Base-by-base conservation (phyloP, 352 stramenopile species). In the Phytophthora syringae region DNA sequence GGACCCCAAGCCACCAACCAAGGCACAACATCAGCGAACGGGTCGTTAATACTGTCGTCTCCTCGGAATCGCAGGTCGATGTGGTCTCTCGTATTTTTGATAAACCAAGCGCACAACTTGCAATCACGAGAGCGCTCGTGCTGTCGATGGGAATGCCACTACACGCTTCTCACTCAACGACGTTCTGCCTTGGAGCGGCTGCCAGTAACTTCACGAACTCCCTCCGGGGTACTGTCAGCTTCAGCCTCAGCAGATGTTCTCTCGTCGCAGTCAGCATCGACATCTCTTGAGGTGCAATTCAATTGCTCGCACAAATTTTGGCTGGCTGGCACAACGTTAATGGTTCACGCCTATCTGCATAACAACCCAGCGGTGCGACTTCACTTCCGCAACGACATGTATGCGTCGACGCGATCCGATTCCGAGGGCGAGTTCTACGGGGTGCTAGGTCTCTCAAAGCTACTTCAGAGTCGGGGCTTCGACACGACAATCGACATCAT, bases 101-200 rank as follows among this genome's bases (percentile, higher is more conserved):
- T 92, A 5, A 89, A 86, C 56, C 80, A 90, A 48, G 78, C 76
- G 9, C 80, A 92, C 54, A 73, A 89, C 59, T 53, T 92, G 44
- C 68, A 86, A 16, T 86, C 78, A 7, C 73, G 80, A 18, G 74
- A 90, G 49, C 79, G 75, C 4, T 66, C 80, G 1, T 89, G 78
- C 24, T 82, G 80, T 68, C 78, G 81, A 20, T 92, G 84, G 84
- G 84, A 90, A 27, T 92, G 84, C 45, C 80, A 86, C 52, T 92
- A 92, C 62, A 66, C 77, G n/a, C 55, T 90, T 1, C 69, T 90
- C 3, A 58, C 53, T 0, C 84, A 90, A 50, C 76, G 82, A 15
- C 65, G 81, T 13, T 92, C 84, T 11, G 84, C 80, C 1, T 64
- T 92, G 18, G 81, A 92, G 55, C 62, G 76, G 18, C 27, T 34